Conservation (phyloP, 2,329 filamentous ascomycete species). For the Lizonia empirigonia region DNA sequence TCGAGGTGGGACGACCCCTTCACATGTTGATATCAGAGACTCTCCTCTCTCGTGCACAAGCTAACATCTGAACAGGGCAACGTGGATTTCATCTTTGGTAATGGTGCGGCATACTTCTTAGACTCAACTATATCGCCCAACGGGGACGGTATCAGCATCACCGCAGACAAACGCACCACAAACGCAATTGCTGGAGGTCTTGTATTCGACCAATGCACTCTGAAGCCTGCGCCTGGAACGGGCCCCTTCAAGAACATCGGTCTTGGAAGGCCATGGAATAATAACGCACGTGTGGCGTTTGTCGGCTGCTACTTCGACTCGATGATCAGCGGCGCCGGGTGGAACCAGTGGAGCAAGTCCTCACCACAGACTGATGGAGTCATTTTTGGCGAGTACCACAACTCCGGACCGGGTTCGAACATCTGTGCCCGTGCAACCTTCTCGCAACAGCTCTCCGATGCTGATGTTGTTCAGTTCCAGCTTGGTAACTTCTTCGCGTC, state of each 20-base stretch:
- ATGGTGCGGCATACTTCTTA: slow-evolving; percentile 54
- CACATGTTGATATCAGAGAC: background rate
- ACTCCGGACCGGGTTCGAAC: slow-evolving; percentile 45
- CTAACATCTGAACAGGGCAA: slow-evolving; percentile 26
- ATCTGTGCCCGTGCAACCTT: slow-evolving; percentile 44
- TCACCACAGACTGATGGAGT: slow-evolving; percentile 27
- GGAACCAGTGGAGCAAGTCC: slow-evolving; percentile 29
- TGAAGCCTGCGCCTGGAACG: slow-evolving; percentile 36
- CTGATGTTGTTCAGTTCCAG: slow-evolving; percentile 48
- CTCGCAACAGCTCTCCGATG: slow-evolving; percentile 46
- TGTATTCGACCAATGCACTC: slow-evolving; percentile 47
- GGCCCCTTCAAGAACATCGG: slow-evolving; percentile 40
- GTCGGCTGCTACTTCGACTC: slow-evolving; percentile 27
- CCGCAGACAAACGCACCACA: slow-evolving; percentile 49
- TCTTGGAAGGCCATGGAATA: slow-evolving; percentile 33
- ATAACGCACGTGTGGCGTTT: slow-evolving; percentile 25
- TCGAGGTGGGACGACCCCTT: slow-evolving; percentile 31
- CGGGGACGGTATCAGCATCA: slow-evolving; percentile 45
- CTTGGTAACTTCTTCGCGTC: slow-evolving; percentile 50
- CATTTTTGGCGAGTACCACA: slow-evolving; percentile 43
- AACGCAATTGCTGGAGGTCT: slow-evolving; percentile 48
- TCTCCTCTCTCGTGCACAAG: background rate
- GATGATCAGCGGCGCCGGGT: slow-evolving; percentile 27
- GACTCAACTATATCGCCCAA: slow-evolving; percentile 47
- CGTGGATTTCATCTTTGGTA: slow-evolving; percentile 54